Conservation (phyloP, 75 land plant genomes). For the Cupressus sempervirens region DNA sequence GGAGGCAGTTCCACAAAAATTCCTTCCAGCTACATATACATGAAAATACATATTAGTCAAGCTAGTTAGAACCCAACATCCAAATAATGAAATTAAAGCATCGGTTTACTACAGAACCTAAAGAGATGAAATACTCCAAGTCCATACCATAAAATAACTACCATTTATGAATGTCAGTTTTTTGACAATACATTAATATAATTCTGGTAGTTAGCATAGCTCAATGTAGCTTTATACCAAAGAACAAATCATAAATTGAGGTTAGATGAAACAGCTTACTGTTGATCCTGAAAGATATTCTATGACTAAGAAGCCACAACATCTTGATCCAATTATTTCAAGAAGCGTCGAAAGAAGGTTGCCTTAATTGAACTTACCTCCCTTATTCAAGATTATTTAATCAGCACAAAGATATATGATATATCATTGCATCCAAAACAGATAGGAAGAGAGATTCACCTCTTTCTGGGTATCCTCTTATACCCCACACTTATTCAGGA, state of each 20-base stretch:
- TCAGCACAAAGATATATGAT: not conserved
- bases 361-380: not conserved
- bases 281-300: not conserved
- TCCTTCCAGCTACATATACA: not conserved
- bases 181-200: not conserved
- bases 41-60: not conserved
- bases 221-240: not conserved
- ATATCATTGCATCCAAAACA: not conserved
- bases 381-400: not conserved
- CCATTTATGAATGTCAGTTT: not conserved
- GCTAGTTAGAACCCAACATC: not conserved
- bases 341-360: not conserved
- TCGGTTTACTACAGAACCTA: not conserved
- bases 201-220: not conserved
- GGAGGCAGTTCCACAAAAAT: not conserved
- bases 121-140: not conserved
- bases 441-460: not conserved
- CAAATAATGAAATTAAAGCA: not conserved
- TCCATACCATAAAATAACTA: not conserved
- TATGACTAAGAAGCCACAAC: not conserved
- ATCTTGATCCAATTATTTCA: not conserved
- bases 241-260: no score
- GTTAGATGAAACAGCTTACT: not conserved
- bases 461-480: not conserved
- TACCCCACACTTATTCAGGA: conserved; percentile 3